Conservation (phyloP, 73 alveolate species). For the Tetrahymena elliotti region DNA sequence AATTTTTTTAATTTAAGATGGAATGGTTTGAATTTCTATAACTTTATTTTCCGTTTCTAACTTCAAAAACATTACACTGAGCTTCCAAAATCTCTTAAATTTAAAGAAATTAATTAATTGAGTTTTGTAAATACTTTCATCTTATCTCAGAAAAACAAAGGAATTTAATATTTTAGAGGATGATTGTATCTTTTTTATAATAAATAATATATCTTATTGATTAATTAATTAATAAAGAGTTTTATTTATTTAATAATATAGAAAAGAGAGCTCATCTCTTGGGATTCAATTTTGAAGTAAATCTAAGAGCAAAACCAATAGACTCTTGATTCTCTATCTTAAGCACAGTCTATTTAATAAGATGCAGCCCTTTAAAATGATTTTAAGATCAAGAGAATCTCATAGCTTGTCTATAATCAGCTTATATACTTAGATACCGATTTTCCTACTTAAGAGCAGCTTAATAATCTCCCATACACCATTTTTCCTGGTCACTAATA, state of each 20-base stretch:
- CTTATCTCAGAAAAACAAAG: neutral
- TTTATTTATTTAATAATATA: neutral
- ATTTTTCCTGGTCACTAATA: neutral
- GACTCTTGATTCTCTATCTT: neutral
- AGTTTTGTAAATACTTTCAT: neutral
- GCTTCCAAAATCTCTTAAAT: neutral
- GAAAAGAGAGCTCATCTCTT: neutral
- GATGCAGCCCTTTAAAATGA: neutral
- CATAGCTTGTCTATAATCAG: neutral
- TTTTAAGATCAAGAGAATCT: neutral
- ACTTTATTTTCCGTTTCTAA: neutral
- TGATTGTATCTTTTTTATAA: neutral
- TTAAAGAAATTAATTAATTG: too few relatives aligned
- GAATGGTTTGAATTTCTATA: too few relatives aligned
- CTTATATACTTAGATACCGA: neutral
- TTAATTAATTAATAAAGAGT: neutral
- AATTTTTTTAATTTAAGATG: neutral
- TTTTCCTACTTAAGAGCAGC: neutral
- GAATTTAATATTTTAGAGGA: neutral
- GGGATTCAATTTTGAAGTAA: neutral
- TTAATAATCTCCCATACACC: neutral
- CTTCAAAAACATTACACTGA: neutral
- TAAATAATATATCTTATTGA: neutral
- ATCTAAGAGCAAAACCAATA: neutral
- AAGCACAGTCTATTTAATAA: neutral